Conservation (phyloP, 1,284 basidiomycete genomes). For the Cystobasidium slooffiae region DNA sequence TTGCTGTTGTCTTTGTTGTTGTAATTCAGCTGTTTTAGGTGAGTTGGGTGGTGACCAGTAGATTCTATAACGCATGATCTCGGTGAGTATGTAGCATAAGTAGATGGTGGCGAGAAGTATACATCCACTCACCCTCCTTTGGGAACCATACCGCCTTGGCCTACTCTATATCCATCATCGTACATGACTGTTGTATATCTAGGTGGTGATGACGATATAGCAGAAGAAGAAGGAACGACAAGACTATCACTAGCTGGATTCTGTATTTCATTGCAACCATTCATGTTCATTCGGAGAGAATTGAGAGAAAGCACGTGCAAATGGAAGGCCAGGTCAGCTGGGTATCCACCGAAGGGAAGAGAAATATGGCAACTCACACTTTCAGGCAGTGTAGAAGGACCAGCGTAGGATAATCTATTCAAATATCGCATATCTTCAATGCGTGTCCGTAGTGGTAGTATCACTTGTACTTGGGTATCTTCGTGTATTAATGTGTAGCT, state of each 20-base stretch:
- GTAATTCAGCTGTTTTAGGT: constrained; percentile 10
- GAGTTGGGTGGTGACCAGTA: constrained; percentile 19
- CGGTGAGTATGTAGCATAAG: neutral
- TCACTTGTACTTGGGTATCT: neutral
- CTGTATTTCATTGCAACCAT: neutral
- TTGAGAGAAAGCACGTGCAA: constrained; percentile 11
- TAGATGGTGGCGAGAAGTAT: neutral
- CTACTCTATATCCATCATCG: constrained; percentile 26
- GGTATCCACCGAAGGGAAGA: neutral
- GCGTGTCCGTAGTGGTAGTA: neutral
- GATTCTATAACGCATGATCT: neutral
- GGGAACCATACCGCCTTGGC: constrained; percentile 22
- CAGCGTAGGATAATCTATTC: constrained; percentile 13
- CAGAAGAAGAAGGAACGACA: neutral
- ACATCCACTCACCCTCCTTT: constrained; percentile 19
- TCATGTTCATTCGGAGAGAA: neutral
- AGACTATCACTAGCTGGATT: constrained; percentile 5
- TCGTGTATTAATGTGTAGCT: neutral
- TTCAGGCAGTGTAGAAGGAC: neutral
- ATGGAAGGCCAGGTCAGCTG: neutral
- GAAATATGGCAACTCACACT: neutral
- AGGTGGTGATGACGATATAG: neutral
- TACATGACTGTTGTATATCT: constrained; percentile 16
- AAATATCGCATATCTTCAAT: constrained; percentile 18
- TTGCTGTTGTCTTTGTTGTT: constrained; percentile 15